phyloP scores from a whole-genome alignment of 192 early-diverging fungal species.

The Chytriomyces sp. region DNA sequence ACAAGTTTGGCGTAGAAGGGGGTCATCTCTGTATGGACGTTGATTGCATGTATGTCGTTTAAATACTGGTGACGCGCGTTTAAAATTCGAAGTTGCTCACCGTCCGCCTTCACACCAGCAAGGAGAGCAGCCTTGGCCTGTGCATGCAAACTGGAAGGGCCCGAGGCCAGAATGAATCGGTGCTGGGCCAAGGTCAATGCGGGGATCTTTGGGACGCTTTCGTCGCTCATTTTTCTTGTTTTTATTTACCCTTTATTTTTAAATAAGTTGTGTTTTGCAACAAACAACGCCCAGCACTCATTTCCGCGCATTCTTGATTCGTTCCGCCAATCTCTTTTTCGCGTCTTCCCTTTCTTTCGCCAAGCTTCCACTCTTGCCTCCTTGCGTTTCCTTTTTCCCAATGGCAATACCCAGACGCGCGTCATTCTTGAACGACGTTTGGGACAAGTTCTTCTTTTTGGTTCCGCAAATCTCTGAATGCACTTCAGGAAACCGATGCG shows the following conservation, averaged over 20 bases:
- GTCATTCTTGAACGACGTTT: slow-evolving; percentile 23
- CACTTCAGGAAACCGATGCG: slow-evolving; percentile 18
- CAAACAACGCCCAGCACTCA: background rate
- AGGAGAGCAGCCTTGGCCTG: slow-evolving; percentile 74
- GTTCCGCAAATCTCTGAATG: slow-evolving; percentile 21
- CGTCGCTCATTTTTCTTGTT: slow-evolving; percentile 4
- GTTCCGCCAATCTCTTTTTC: slow-evolving; percentile 25
- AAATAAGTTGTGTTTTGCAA: background rate
- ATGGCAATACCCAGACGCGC: slow-evolving; percentile 25
- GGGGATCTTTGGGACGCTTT: slow-evolving; percentile 63
- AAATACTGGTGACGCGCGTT: slow-evolving; percentile 37
- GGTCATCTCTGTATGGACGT: slow-evolving; percentile 72
- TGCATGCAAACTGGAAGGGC: slow-evolving; percentile 69
- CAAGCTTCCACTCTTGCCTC: slow-evolving; percentile 31
- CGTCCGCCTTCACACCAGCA: slow-evolving; percentile 78
- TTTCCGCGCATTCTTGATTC: slow-evolving; percentile 28
- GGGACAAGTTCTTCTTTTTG: slow-evolving; percentile 4
- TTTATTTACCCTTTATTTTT: too few species aligned
- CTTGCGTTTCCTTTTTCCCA: slow-evolving; percentile 25
- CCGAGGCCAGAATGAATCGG: slow-evolving; percentile 76
- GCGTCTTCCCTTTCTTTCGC: slow-evolving; percentile 33
- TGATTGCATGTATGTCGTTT: too few species aligned
- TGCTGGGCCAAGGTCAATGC: slow-evolving; percentile 85
- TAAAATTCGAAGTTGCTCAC: slow-evolving; percentile 50
- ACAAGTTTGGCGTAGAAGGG: slow-evolving; percentile 74